Evolutionary conservation across 2,329 filamentous ascomycete genomes (phyloP), one percentile per base, ranked within the genome.

Genomic region (Fusarium sacchari): DNA sequence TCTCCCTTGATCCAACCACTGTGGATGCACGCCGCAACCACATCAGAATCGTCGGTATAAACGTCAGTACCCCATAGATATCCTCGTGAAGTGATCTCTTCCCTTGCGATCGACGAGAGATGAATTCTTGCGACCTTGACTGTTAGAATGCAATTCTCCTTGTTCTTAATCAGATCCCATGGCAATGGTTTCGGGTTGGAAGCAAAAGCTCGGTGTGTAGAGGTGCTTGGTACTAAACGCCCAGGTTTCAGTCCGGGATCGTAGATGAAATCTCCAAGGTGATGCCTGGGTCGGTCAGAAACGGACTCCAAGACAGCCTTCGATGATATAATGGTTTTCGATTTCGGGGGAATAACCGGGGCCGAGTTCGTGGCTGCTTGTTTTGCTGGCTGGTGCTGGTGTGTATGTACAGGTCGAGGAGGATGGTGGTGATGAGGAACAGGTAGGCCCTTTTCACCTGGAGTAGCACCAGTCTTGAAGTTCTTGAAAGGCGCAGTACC

Each of bases 1-100:
- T 95, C 94, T 39, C 96, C 96, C 46, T 92, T 91, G 75, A 99
- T 93, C 91, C 95, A 98, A 7, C 96, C 96, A 4, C 92, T 91
- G 81, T 99, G 96, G 50, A 99, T 96, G 67, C 95, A 96, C 5
- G 96, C 95, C 1, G 95, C 96, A 30, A 99, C 88, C 2, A 96
- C 91, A 79, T 99, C 96, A 0, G 95, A 97, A 82, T 99, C 96
- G 76, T 99, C 96, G 0, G 95, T 97, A 80, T 98, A 98, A 12
- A 99, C 89, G 42, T 97, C 95, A 0, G 94, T 96, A 3, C 96
- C 96, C 95, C 96, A 99, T 0, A 99, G 82, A 13, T 94, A 93
- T 26, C 93, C 89, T 39, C 94, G 89, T 13, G 90, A 85, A 17
- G 95, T 97, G 58, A 98, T 95, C 74, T 97, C 94, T 79, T 96